Evolutionary conservation across 805 yeast species (phyloP), one percentile per base, ranked within the genome.

Genomic region (Kazachstania bromeliacearum): DNA sequence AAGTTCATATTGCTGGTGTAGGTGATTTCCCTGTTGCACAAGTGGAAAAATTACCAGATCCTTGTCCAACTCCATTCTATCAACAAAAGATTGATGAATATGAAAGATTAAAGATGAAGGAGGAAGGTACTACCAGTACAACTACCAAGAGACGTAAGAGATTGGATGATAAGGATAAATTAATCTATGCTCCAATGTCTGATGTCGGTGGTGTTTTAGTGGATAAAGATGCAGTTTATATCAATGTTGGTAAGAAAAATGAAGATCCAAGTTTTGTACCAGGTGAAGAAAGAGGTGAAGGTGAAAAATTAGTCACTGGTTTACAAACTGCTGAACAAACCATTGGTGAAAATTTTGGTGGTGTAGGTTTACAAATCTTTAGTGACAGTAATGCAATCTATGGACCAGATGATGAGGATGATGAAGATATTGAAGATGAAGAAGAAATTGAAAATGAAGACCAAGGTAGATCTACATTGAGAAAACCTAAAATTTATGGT

Each of bases 141-240:
- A 71, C 77, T 2, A 75, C 95, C 41, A 73, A 94, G 49, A 77
- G 96, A 59, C 73, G 96, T 53, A 84, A 85, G 57, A 74, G 97
- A 54, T 73, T 92, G 36, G 97, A 92, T 46, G 98, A 92, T 53
- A 85, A 80, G 49, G 94, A 85, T 56, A 92, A 88, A 58, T 75
- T 85, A 46, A 85, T 92, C 2, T 92, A 94, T 59, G 99, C 98
- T 0, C 99, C 99, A 34, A 92, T 92, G 99, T 84, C 96, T 32
- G 97, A 92, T 60, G 96, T 92, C n/a, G 96, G 96, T 39, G 99
- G 99, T 58, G 94, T 92, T 25, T 67, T 92, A 46, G 85, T 92
- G 42, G 99, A 92, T 63, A 88, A 82, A 55, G 99, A 92, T 65
- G 96, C 98, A 7, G 98, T 92, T 2, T 92, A 88, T 51, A 85